These are phyloP conservation scores for Phalaenopsis equestris DNA, from an alignment of 106 monocot genomes.

Conservation along the genomic window DNA sequence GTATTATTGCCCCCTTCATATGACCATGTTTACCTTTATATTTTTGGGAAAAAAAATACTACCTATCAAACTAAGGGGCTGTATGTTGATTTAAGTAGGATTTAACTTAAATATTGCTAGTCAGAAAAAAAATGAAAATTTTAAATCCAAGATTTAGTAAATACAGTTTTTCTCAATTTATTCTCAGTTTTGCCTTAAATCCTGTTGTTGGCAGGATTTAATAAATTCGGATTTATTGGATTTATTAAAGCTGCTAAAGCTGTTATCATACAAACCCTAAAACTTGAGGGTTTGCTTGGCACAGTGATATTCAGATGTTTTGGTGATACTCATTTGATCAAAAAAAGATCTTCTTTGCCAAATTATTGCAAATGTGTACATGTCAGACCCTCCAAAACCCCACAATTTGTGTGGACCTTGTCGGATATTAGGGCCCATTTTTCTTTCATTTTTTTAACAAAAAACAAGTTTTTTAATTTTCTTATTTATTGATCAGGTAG, in stretches of 20 bases:
- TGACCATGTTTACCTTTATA: background rate
- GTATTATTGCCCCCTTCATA: constrained; percentile 11
- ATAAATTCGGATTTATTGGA: too few species aligned
- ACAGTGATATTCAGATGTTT: background rate
- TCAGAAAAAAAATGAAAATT: too few species aligned
- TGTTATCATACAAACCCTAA: background rate
- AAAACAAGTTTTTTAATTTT: background rate
- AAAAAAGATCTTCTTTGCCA: background rate
- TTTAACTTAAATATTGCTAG: too few species aligned
- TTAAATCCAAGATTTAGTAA: too few species aligned
- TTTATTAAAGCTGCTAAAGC: too few species aligned
- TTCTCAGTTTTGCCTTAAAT: too few species aligned
- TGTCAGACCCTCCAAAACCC: background rate
- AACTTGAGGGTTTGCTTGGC: background rate
- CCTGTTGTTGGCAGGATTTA: too few species aligned
- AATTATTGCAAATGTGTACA: background rate
- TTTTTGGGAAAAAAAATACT: background rate
- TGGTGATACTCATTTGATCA: background rate
- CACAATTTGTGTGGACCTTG: background rate
- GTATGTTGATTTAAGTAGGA: too few species aligned
- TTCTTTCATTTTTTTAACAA: background rate
- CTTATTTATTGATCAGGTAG: constrained; percentile 17
- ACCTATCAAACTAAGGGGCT: background rate
- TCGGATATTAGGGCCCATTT: background rate
- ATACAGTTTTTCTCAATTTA: too few species aligned